These are phyloP conservation scores for Nothopassalora personata DNA, from an alignment of 2,329 filamentous ascomycete genomes.

Conservation along the genomic window DNA sequence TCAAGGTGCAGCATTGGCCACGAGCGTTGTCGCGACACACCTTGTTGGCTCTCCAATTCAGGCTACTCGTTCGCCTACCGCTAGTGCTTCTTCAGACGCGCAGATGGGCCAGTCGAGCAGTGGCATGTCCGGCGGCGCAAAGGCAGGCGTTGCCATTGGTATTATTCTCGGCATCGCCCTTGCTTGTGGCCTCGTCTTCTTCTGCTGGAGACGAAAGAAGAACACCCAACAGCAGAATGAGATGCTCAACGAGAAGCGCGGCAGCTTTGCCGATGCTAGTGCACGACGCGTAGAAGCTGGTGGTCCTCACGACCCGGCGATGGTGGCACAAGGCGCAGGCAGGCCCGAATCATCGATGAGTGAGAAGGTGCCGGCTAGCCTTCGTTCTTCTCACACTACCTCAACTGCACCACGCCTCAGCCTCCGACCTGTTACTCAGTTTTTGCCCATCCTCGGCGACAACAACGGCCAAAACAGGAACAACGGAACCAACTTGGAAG, in stretches of 20 bases:
- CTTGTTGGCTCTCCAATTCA: slow-evolving; percentile 24
- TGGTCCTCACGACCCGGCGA: slow-evolving; percentile 1
- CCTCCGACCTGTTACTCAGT: slow-evolving; percentile 76
- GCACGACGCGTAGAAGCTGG: slow-evolving; percentile 16
- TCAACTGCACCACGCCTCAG: slow-evolving; percentile 72
- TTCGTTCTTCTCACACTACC: slow-evolving; percentile 42
- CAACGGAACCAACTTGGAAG: slow-evolving; percentile 29
- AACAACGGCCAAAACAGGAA: slow-evolving; percentile 35
- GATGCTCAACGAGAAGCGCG: slow-evolving; percentile 35
- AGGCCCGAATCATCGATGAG: slow-evolving; percentile 18
- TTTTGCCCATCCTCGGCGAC: slow-evolving; percentile 61
- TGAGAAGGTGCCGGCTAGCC: slow-evolving; percentile 34
- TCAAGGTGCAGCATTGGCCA: slow-evolving; percentile 6
- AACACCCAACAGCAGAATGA: slow-evolving; percentile 46
- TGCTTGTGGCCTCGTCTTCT: slow-evolving; percentile 62
- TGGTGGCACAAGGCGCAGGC: slow-evolving; percentile 5
- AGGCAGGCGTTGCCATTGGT: slow-evolving; percentile 81
- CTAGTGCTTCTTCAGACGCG: slow-evolving; percentile 6
- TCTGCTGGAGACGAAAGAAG: slow-evolving; percentile 69
- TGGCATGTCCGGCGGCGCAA: slow-evolving; percentile 48
- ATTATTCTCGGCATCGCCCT: slow-evolving; percentile 65
- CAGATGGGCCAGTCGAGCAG: slow-evolving; percentile 9
- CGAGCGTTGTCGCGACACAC: slow-evolving; percentile 1
- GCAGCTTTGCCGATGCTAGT: slow-evolving; percentile 20
- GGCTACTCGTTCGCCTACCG: slow-evolving; percentile 15